Base-by-base conservation (phyloP, 2,329 filamentous ascomycete genomes). In the Sarocladium kiliense region DNA sequence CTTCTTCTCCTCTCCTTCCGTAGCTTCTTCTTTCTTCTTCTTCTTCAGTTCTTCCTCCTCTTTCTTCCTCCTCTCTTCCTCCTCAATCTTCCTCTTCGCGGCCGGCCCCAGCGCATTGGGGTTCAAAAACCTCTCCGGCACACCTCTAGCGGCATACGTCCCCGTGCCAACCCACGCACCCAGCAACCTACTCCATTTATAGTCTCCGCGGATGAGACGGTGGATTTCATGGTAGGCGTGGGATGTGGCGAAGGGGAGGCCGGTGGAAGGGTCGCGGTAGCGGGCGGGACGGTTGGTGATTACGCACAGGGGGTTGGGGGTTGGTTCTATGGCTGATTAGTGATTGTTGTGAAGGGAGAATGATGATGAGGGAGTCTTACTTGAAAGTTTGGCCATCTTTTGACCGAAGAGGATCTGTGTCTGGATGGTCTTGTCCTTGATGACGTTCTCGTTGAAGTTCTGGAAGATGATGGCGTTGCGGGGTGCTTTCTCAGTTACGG, bases 241-340 rank as follows among this genome's bases (percentile, higher is more conserved):
- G 42, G 84, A 76, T 66, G 93, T 93, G 59, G 84, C 81, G 71
- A 93, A 99, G 1, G 86, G 84, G 16, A 97, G 78, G 0, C 89
- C 89, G 0, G 93, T 97, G 61, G 82, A 81, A 0, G 91, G 90
- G 68, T 99, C 94, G 23, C 86, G 82, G 70, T 95, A 97, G 55
- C 84, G 84, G 12, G 93, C 94, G 3, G 86, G 83, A 54, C 86
- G 82, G 64, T 87, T 88, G 1, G 91, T 97, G 66, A 97, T 92
- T 50, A 86, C 87, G 69, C 94, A 99, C 30, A 86, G 75, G 16
- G 80, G 73, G 1, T 70, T 66, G 14, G 78, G 73, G 2, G 77
- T 66, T 18, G 78, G 80, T 64, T 82, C 79, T 82, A 49, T 23
- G n/a, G 12, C 23, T 21, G 3, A 18, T n/a, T 14, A n/a, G 36